Conservation (phyloP, 2,329 filamentous ascomycete species). For the Stagonosporopsis cucurbitacearum region DNA sequence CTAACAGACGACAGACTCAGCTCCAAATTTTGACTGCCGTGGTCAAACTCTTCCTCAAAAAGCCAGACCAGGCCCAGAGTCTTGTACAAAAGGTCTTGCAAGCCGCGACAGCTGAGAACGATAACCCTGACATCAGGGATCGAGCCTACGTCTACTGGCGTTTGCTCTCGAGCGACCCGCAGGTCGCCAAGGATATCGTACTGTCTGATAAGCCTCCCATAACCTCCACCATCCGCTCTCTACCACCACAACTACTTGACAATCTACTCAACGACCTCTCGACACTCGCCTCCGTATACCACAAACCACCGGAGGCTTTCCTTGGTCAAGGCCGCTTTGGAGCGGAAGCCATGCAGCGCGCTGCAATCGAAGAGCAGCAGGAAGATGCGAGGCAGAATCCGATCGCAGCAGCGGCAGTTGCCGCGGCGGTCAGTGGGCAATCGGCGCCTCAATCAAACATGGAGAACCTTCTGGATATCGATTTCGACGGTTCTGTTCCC, state of each 20-base stretch:
- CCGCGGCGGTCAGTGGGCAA: constrained; percentile 64
- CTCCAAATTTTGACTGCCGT: constrained; percentile 96
- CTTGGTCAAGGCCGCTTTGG: constrained; percentile 93
- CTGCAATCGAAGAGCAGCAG: constrained; percentile 94
- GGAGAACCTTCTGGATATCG: constrained; percentile 94
- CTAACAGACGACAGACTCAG: constrained; percentile 73
- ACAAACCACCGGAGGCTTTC: constrained; percentile 98
- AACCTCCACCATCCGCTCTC: constrained; percentile 87
- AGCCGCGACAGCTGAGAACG: constrained; percentile 88
- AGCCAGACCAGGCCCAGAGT: constrained; percentile 87
- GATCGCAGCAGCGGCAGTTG: constrained; percentile 82
- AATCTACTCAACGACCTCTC: constrained; percentile 91
- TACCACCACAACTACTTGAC: constrained; percentile 83
- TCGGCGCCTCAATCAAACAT: constrained; percentile 73
- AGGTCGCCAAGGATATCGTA: constrained; percentile 90
- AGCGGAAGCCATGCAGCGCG: constrained; percentile 90
- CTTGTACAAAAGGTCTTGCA: constrained; percentile 95
- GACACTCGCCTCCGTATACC: constrained; percentile 94
- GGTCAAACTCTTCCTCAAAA: constrained; percentile 96
- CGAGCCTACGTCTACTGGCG: constrained; percentile 99
- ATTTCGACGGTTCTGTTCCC: constrained; percentile 91
- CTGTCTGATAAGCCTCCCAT: constrained; percentile 95
- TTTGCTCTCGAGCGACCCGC: constrained; percentile 87
- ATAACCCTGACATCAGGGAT: constrained; percentile 97
- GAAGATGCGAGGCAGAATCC: constrained; percentile 93